These are phyloP conservation scores for Apiotrichum gamsii DNA, from an alignment of 1,284 basidiomycete genomes.

Conservation along the genomic window DNA sequence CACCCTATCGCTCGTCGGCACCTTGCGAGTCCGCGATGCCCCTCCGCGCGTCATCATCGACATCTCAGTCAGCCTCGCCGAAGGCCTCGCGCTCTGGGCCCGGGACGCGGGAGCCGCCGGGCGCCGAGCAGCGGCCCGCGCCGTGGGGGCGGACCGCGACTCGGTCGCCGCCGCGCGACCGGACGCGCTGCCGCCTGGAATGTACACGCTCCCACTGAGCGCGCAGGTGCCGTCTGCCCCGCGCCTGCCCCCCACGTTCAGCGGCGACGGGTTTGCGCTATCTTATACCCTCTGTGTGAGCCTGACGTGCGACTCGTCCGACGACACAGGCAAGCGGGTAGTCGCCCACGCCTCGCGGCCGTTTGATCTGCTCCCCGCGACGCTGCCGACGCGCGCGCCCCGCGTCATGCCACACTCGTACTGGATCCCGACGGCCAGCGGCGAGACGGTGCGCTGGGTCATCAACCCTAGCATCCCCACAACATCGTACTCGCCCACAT, in stretches of 20 bases:
- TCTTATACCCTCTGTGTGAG: slow-evolving; percentile 32
- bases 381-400: slow-evolving; percentile 27
- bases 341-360: slow-evolving; percentile 24
- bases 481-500: slow-evolving; percentile 40
- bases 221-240: slow-evolving; percentile 39
- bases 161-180: background rate
- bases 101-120: slow-evolving; percentile 29
- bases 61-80: slow-evolving; percentile 34
- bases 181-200: slow-evolving; percentile 1
- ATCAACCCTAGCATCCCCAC: slow-evolving; percentile 30
- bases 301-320: slow-evolving; percentile 31
- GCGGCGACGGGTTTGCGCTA: slow-evolving; percentile 28
- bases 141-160: too few species aligned
- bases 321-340: slow-evolving; percentile 15
- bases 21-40: slow-evolving; percentile 9
- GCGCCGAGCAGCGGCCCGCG: too few species aligned
- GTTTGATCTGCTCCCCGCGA: slow-evolving; percentile 40
- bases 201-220: slow-evolving; percentile 37
- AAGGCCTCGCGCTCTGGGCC: slow-evolving; percentile 38
- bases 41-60: slow-evolving; percentile 33
- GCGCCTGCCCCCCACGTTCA: slow-evolving; percentile 32
- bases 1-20: slow-evolving; percentile 37
- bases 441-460: slow-evolving; percentile 21
- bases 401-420: slow-evolving; percentile 8
- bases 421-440: background rate